phyloP scores from a whole-genome alignment of 2,329 filamentous ascomycete genomes.

The Fusarium sp. region DNA sequence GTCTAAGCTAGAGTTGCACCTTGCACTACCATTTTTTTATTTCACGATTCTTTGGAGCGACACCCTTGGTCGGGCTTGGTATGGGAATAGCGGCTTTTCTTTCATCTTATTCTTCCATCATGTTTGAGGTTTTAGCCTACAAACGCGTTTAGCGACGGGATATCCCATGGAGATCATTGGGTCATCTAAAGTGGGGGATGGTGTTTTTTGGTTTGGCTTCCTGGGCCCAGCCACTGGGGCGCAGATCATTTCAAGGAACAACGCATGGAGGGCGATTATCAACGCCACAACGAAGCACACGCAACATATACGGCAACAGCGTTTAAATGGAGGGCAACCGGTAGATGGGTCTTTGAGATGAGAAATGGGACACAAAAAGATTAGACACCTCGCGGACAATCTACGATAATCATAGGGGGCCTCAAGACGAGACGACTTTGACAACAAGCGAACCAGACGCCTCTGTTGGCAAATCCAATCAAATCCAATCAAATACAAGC shows the following conservation, averaged over 20 bases:
- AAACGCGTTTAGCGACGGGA: constrained; percentile 42
- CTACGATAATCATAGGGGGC: constrained; percentile 20
- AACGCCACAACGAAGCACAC: constrained; percentile 32
- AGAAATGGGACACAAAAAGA: constrained; percentile 23
- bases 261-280: constrained; percentile 18
- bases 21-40: constrained; percentile 14
- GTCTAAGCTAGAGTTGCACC: constrained; percentile 51
- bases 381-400: constrained; percentile 33
- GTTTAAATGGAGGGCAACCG: constrained; percentile 28
- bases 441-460: constrained; percentile 39
- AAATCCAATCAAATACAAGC: constrained; percentile 12
- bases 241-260: constrained; percentile 22
- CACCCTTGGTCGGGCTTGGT: constrained; percentile 35
- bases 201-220: constrained; percentile 3
- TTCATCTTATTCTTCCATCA: constrained; percentile 26
- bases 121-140: constrained; percentile 31
- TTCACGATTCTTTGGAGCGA: constrained; percentile 18
- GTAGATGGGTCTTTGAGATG: constrained; percentile 9
- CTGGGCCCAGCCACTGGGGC: constrained; percentile 21
- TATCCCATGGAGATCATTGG: constrained; percentile 32
- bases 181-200: constrained; percentile 25
- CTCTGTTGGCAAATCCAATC: constrained; percentile 19
- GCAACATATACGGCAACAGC: constrained; percentile 42
- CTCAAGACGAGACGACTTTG: constrained; percentile 24
- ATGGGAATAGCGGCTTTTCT: constrained; percentile 43